Base-by-base conservation (phyloP, 352 stramenopile species). In the Phytophthora idaei region DNA sequence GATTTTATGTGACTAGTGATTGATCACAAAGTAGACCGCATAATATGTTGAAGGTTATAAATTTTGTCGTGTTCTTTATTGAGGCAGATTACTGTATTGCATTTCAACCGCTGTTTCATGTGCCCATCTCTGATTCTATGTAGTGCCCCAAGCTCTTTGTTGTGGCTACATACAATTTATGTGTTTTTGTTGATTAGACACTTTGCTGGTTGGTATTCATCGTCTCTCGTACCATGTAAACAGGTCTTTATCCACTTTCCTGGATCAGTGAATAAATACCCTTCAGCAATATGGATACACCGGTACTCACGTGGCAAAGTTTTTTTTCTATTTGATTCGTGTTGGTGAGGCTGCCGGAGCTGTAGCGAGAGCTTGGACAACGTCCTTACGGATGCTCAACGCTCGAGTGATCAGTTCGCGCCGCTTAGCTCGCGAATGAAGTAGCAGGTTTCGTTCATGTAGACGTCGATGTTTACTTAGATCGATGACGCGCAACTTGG, bases 331-430 rank as follows among this genome's bases (percentile, higher is more conserved):
- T 29, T 76, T 76, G 4, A 17, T 49, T 51, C 36, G 29, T 29
- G 29, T 64, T 11, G 21, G 39, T 47, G 31, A 61, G 57, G 27
- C 39, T 42, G 36, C 14, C 52, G 53, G 49, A 15, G 42, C 27
- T 48, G 70, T 58, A 14, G 68, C 67, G 2, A 80, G 69, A 28
- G 62, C 73, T 57, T 80, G 66, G 11, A 54, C 55, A 4, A 90
- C 79, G 11, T 69, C 74, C 10, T 72, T 70, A 4, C 82, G 77
- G 21, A 90, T 78, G 9, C 76, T 83, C 10, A 90, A 68, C 1
- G 82, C 82, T 46, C 82, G 64, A 14, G 79, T 64, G 57, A 90
- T 89, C 15, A 90, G 78, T 54, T 90, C 82, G 5, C 82, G 76
- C 2, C 82, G 77, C 62, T 89, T 90, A 28, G 76, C 51, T 15